phyloP scores from a whole-genome alignment of 352 stramenopile species.

The Pythium rhizo-oryzae region DNA sequence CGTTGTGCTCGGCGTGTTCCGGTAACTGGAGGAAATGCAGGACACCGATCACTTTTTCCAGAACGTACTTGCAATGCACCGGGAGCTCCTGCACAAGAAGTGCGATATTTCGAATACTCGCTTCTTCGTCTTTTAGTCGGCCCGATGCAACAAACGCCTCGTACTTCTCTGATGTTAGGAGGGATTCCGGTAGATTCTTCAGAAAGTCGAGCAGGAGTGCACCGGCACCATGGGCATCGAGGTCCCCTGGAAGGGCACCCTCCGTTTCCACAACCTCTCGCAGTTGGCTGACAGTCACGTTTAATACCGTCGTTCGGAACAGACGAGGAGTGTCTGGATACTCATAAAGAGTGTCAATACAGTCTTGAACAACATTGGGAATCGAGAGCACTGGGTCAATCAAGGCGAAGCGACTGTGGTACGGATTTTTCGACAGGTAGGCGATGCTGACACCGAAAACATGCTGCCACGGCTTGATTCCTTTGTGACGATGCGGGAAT shows the following conservation, averaged over 20 bases:
- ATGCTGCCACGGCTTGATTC: conserved; percentile 84
- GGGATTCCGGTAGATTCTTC: conserved; percentile 71
- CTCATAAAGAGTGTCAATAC: conserved; percentile 65
- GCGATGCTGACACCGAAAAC: conserved; percentile 76
- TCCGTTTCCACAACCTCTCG: conserved; percentile 77
- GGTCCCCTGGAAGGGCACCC: conserved; percentile 54
- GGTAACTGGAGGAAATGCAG: conserved; percentile 69
- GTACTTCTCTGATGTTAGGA: conserved; percentile 81
- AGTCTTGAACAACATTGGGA: conserved; percentile 81
- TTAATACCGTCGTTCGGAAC: conserved; percentile 80
- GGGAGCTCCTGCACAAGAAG: conserved; percentile 83
- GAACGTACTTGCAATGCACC: conserved; percentile 63
- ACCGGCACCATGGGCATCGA: conserved; percentile 66
- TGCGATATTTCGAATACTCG: conserved; percentile 76
- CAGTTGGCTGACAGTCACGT: conserved; percentile 68
- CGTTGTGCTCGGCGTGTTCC: conserved; percentile 64
- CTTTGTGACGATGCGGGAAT: conserved; percentile 74
- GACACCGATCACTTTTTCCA: conserved; percentile 70
- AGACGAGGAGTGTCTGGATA: conserved; percentile 67
- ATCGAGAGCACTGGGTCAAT: conserved; percentile 76
- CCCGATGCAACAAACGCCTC: conserved; percentile 79
- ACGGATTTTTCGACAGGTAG: conserved; percentile 78
- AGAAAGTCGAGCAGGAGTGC: conserved; percentile 82
- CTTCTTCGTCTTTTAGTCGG: conserved; percentile 69
- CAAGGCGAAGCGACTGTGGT: conserved; percentile 76